These are phyloP conservation scores for Phyllostachys edulis DNA, from an alignment of 176 grass and related monocot genomes.

Conservation along the genomic window DNA sequence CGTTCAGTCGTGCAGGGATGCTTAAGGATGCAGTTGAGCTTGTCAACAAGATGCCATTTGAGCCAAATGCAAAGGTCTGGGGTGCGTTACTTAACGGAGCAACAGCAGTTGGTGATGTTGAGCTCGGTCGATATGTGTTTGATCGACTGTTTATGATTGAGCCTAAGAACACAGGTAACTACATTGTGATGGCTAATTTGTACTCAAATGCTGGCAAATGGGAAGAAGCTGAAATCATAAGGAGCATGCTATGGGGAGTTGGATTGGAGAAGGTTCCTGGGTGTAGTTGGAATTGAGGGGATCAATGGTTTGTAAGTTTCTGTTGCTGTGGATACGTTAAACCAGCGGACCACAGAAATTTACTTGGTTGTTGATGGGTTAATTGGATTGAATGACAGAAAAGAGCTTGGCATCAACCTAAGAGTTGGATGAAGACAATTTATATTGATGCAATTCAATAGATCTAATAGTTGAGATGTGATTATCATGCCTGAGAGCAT, in stretches of 20 bases:
- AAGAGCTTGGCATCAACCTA: slow-evolving; percentile 23
- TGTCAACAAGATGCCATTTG: slow-evolving; percentile 54
- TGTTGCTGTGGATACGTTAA: slow-evolving; percentile 30
- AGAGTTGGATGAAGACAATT: slow-evolving; percentile 40
- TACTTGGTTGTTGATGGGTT: slow-evolving; percentile 36
- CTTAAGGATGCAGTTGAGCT: slow-evolving; percentile 57
- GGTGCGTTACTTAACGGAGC: slow-evolving; percentile 61
- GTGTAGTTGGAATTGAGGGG: slow-evolving; percentile 63
- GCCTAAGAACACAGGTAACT: slow-evolving; percentile 68
- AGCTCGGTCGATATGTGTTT: slow-evolving; percentile 45
- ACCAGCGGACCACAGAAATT: background rate
- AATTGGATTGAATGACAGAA: slow-evolving; percentile 36
- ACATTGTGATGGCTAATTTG: slow-evolving; percentile 70
- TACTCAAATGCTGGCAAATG: slow-evolving; percentile 64
- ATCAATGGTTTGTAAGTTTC: slow-evolving; percentile 30
- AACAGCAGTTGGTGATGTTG: slow-evolving; percentile 51
- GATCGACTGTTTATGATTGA: slow-evolving; percentile 54
- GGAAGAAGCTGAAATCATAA: slow-evolving; percentile 64
- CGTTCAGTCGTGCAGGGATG: slow-evolving; percentile 54
- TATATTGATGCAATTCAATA: slow-evolving; percentile 23
- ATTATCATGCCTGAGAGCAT: slow-evolving; percentile 31
- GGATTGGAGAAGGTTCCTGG: slow-evolving; percentile 59
- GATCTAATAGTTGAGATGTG: slow-evolving; percentile 42
- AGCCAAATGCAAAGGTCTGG: slow-evolving; percentile 66
- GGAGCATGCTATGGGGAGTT: slow-evolving; percentile 55